Evolutionary conservation across 441 rosid species (phyloP), one percentile per base, ranked within the genome.

Genomic region (Lepidium campestre): DNA sequence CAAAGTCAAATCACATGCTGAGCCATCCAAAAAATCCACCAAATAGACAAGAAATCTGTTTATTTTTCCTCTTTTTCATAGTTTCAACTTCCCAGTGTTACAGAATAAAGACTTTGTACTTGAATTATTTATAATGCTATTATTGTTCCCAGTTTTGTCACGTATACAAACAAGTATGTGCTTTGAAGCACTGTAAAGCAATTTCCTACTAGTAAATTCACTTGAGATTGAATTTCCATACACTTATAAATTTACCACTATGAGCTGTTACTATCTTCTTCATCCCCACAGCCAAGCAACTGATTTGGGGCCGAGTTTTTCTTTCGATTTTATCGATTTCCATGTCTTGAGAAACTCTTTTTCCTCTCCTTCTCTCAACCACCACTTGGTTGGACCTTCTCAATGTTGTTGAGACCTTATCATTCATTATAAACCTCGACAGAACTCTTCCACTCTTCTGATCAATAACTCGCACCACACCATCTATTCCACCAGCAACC

Each of bases 401-500:
- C 48, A 75, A 67, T 42, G 61, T 63, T 25, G 75, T 60, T 18
- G 71, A 49, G 23, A 45, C 58, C 7, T 66, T 68, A 34, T 75
- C 72, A 13, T 75, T 91, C 79, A 79, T 72, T 10, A 85, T 45
- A 54, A 76, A 84, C 57, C 88, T 78, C 15, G 88, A 74, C 18
- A 86, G 45, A 41, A 85, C 79, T 50, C 76, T 81, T 1, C 98
- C 96, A 0, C 81, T 80, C 70, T 65, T 78, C 81, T 90, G 97
- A 75, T 86, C 82, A 53, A 88, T 54, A 56, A 90, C 64, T 29
- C 91, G 93, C 40, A 92, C 65, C 42, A 85, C 83, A 13, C 97
- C 93, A 18, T 92, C 98, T 57, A 92, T 88, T 69, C 98, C 98
- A 36, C 98, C 97, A 44, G 75, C 88, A 9, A 77, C 81, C 35